Evolutionary conservation across 75 land plant species (phyloP).

Genomic region (Pinus albicaulis): DNA sequence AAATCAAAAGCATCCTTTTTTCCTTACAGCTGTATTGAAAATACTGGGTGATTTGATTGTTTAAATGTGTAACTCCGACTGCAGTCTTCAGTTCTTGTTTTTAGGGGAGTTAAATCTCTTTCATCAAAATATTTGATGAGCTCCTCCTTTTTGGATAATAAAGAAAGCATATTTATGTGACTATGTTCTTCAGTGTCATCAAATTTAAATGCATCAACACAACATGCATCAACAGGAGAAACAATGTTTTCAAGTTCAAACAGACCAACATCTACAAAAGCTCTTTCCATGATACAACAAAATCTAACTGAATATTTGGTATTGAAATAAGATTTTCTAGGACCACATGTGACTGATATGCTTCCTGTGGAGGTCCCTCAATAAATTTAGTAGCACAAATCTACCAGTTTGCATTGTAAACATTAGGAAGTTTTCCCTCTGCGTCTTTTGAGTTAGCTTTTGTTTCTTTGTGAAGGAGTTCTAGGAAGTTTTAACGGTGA

Average conservation of each 20-base stretch:
- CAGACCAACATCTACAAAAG: slow-evolving; percentile 16
- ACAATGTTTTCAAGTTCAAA: not conserved
- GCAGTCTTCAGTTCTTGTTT: slow-evolving; percentile 2
- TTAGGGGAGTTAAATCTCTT: not conserved
- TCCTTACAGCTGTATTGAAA: no score
- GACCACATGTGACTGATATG: not conserved
- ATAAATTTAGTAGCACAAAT: not conserved
- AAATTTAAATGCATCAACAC: not conserved
- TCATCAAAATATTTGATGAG: not conserved
- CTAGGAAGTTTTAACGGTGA: no score
- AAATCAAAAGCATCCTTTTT: no score
- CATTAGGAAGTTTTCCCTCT: no score
- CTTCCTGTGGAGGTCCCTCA: not conserved
- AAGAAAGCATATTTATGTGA: not conserved
- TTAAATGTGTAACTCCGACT: not conserved
- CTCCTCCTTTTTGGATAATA: not conserved
- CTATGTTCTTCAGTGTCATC: not conserved
- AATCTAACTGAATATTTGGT: not conserved
- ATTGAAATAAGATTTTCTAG: not conserved
- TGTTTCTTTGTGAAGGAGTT: no score
- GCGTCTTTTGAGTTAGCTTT: no score
- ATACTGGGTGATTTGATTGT: no score
- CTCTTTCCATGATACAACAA: slow-evolving; percentile 5
- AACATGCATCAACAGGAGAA: not conserved
- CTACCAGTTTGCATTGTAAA: no score